These are phyloP conservation scores for Nephromyces sp. DNA, from an alignment of 169 alveolate species.

Conservation along the genomic window DNA sequence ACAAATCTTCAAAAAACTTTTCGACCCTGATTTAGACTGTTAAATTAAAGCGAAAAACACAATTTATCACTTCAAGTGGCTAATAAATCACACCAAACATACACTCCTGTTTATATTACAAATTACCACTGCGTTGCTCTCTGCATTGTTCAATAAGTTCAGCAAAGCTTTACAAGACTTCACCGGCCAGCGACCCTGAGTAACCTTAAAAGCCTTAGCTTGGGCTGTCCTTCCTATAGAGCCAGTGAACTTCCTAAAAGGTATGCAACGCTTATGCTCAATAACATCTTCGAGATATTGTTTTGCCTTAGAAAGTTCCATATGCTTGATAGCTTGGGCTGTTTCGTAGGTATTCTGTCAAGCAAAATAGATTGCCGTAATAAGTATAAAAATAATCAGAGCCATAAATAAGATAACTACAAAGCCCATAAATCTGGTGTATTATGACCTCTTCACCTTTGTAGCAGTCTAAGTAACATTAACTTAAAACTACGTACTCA, in stretches of 20 bases:
- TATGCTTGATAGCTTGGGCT: constrained; percentile 89
- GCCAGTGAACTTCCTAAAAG: constrained; percentile 89
- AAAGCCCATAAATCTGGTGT: too few species aligned
- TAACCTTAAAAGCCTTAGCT: constrained; percentile 84
- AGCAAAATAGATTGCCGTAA: neutral
- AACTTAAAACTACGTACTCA: too few species aligned
- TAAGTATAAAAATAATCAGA: neutral
- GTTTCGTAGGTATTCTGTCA: constrained; percentile 93
- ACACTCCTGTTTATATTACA: too few species aligned
- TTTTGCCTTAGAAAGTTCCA: constrained; percentile 81
- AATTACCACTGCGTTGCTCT: constrained; percentile 87
- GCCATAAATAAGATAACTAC: neutral
- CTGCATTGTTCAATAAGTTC: constrained; percentile 82
- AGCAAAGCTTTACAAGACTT: constrained; percentile 84
- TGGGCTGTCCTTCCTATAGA: constrained; percentile 94
- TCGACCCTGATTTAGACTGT: constrained; percentile 27
- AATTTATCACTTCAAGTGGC: neutral
- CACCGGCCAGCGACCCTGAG: constrained; percentile 97
- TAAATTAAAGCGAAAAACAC: neutral
- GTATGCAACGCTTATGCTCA: constrained; percentile 89
- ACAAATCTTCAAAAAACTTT: too few species aligned
- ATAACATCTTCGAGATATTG: constrained; percentile 87
- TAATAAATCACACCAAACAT: too few species aligned
- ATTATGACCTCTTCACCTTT: too few species aligned
- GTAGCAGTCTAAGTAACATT: too few species aligned